phyloP scores from a whole-genome alignment of 805 yeast genomes.

The Blastobotrys chiropterorum region DNA sequence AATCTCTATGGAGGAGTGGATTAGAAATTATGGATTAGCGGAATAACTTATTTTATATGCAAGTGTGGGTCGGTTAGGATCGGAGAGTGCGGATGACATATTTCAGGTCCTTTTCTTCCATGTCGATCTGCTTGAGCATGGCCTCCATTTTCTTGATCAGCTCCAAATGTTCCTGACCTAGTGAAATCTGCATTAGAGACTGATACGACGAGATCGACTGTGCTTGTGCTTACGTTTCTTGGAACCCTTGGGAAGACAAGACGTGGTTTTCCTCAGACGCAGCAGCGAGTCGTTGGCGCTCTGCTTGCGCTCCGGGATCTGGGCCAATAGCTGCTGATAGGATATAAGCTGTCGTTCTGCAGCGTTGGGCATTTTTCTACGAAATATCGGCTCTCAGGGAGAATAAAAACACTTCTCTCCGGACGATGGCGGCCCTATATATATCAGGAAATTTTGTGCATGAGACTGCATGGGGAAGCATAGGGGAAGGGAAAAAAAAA shows the following conservation, averaged over 20 bases:
- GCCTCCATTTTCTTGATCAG: neutral
- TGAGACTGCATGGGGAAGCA: neutral
- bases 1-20: no score
- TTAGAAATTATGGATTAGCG: neutral
- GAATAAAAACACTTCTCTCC: no score
- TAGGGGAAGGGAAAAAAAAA: neutral
- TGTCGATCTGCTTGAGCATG: neutral
- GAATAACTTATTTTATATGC: neutral
- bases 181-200: neutral
- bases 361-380: neutral
- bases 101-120: neutral
- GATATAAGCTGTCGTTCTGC: neutral
- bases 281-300: neutral
- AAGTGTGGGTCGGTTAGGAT: neutral
- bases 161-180: conserved; percentile 1
- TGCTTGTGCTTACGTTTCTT: neutral
- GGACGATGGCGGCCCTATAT: neutral
- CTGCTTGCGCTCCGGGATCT: neutral
- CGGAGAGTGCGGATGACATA: neutral
- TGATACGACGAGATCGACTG: neutral
- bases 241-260: conserved; percentile 1
- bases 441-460: neutral
- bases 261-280: neutral
- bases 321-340: neutral
- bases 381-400: no score